These are phyloP conservation scores for Pythium angustatum DNA, from an alignment of 352 stramenopile species.

Conservation along the genomic window DNA sequence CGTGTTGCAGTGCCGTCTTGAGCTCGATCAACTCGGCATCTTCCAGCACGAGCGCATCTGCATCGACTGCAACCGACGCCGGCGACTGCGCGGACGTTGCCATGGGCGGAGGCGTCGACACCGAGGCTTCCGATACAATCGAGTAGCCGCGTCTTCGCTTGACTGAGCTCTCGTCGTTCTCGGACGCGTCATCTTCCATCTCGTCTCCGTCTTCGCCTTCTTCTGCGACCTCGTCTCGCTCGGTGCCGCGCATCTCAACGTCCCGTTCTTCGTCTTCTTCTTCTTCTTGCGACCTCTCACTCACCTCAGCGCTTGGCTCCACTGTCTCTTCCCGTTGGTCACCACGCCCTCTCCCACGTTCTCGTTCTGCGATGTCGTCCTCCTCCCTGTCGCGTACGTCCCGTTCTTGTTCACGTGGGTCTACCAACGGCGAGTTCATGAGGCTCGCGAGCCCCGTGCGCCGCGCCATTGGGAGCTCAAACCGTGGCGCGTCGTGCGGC, in stretches of 20 bases:
- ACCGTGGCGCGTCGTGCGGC: conserved; percentile 10
- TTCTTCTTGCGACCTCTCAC: conserved; percentile 2
- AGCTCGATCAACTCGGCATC: conserved; percentile 44
- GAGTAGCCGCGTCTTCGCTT: conserved; percentile 16
- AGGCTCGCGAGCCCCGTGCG: conserved; percentile 50
- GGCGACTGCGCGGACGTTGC: conserved; percentile 16
- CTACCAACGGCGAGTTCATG: conserved; percentile 51
- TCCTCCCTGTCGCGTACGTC: neutral
- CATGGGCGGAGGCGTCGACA: conserved; percentile 11
- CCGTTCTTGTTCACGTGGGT: too few species aligned
- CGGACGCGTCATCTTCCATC: conserved; percentile 9
- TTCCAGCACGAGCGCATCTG: conserved; percentile 35
- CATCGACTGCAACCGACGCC: conserved; percentile 26
- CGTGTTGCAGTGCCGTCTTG: conserved; percentile 42
- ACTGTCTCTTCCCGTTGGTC: neutral
- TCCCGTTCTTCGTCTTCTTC: conserved; percentile 1
- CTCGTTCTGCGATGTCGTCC: too few species aligned
- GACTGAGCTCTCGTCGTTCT: conserved; percentile 7
- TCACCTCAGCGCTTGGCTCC: conserved; percentile 1
- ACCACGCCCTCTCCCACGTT: neutral
- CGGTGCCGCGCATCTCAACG: neutral
- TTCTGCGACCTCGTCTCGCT: neutral
- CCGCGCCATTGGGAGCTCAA: conserved; percentile 18
- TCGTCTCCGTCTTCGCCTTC: conserved; percentile 7
- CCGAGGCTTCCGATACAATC: conserved; percentile 15